Percentiles rank a stretch among this genome's conserved stretches.
These are phyloP conservation scores for Mortierella sp. DNA, from an alignment of 371 early-diverging fungal genomes.

Conservation along the genomic window DNA sequence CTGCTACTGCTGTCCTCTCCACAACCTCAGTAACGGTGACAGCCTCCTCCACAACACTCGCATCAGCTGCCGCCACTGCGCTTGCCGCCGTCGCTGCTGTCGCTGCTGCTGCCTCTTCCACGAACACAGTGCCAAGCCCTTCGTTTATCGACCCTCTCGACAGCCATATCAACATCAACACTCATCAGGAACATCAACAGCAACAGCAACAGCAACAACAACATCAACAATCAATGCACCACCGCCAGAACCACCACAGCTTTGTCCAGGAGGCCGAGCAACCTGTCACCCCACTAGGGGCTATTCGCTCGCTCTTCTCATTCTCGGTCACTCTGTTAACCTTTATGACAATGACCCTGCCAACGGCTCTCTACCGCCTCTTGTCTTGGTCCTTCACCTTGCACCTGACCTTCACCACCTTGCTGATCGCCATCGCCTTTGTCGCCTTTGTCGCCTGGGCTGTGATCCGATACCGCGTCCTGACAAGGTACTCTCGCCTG, in stretches of 20 bases:
- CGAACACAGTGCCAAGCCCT: background rate
- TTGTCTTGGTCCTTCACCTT: constrained; percentile 79
- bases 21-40: constrained; percentile 6
- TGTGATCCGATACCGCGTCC: constrained; percentile 77
- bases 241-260: background rate
- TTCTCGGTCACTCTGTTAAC: constrained; percentile 64
- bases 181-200: background rate
- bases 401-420: constrained; percentile 71
- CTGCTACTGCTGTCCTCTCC: constrained; percentile 1
- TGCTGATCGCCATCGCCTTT: constrained; percentile 64
- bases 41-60: constrained; percentile 6
- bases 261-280: constrained; percentile 5
- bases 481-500: constrained; percentile 86
- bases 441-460: constrained; percentile 63
- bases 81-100: constrained; percentile 19
- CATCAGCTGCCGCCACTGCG: constrained; percentile 14
- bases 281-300: constrained; percentile 7
- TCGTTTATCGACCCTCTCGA: background rate
- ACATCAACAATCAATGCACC: background rate
- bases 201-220: background rate
- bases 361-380: constrained; percentile 68
- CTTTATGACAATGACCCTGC: constrained; percentile 70
- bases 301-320: constrained; percentile 57
- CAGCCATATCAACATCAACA: background rate
- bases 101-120: constrained; percentile 12